phyloP scores from a whole-genome alignment of 148 eudicot species.

The Amaranthus hypochondriacus region DNA sequence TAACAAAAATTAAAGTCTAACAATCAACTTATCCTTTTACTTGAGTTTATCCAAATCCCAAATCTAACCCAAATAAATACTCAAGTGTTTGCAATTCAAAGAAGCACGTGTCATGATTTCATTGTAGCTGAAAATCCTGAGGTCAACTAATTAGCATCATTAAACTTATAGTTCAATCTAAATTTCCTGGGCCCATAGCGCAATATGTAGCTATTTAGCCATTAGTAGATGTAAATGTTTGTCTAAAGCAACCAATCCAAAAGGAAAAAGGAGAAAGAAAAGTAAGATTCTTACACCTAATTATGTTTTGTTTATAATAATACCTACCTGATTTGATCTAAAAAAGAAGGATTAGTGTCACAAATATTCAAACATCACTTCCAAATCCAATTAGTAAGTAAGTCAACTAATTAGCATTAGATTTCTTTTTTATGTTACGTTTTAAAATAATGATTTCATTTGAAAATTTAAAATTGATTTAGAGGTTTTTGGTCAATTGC shows the following conservation, averaged over 20 bases:
- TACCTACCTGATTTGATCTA: background rate
- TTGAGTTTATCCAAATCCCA: no score
- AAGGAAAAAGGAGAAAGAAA: background rate
- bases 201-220: background rate
- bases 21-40: no score
- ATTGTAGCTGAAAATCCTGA: background rate
- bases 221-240: background rate
- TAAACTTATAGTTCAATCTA: background rate
- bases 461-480: background rate
- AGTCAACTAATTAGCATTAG: conserved; percentile 5
- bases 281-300: background rate
- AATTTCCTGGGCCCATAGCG: background rate
- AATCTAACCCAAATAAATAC: no score
- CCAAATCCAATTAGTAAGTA: background rate
- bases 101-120: background rate
- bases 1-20: no score
- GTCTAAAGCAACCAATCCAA: background rate
- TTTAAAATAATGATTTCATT: background rate
- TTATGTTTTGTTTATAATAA: background rate
- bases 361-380: background rate
- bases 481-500: background rate
- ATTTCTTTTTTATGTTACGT: background rate
- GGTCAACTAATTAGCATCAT: background rate
- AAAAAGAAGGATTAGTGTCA: background rate
- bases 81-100: background rate